phyloP scores from a whole-genome alignment of 495 filamentous ascomycete genomes.

The Tetracladium setigerum region DNA sequence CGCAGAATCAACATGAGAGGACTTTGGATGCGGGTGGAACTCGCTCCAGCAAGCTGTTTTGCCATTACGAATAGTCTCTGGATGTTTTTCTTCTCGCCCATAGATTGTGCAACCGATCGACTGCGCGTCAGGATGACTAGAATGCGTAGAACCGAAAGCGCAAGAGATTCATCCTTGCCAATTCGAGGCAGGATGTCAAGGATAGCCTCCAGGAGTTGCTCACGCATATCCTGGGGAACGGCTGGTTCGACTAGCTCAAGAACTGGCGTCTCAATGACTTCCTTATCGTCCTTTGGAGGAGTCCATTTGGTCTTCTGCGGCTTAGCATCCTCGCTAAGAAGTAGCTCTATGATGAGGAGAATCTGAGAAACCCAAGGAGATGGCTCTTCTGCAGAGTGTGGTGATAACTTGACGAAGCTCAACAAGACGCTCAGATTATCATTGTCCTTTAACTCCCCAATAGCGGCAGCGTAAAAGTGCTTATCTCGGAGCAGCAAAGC shows the following conservation, averaged over 20 bases:
- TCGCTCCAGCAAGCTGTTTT: conserved; percentile 75
- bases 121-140: conserved; percentile 85
- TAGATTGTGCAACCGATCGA: conserved; percentile 60
- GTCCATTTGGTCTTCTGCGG: conserved; percentile 70
- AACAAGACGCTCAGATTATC: conserved; percentile 68
- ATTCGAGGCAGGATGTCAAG: conserved; percentile 77
- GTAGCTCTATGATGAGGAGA: conserved; percentile 79
- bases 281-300: conserved; percentile 48
- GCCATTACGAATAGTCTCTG: conserved; percentile 90
- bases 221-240: conserved; percentile 58
- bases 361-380: conserved; percentile 91
- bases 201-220: conserved; percentile 62
- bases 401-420: conserved; percentile 69
- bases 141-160: conserved; percentile 74
- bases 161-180: conserved; percentile 78
- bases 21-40: conserved; percentile 67
- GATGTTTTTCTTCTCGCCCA: conserved; percentile 83
- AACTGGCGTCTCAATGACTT: conserved; percentile 44
- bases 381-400: conserved; percentile 59
- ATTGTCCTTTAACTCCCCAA: conserved; percentile 71
- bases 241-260: conserved; percentile 53
- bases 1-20: conserved; percentile 79
- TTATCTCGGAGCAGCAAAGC: conserved; percentile 79
- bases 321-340: conserved; percentile 80
- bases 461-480: conserved; percentile 68